Evolutionary conservation across 2,329 filamentous ascomycete genomes (phyloP).

Genomic region (Ceratocystiopsis sp.): DNA sequence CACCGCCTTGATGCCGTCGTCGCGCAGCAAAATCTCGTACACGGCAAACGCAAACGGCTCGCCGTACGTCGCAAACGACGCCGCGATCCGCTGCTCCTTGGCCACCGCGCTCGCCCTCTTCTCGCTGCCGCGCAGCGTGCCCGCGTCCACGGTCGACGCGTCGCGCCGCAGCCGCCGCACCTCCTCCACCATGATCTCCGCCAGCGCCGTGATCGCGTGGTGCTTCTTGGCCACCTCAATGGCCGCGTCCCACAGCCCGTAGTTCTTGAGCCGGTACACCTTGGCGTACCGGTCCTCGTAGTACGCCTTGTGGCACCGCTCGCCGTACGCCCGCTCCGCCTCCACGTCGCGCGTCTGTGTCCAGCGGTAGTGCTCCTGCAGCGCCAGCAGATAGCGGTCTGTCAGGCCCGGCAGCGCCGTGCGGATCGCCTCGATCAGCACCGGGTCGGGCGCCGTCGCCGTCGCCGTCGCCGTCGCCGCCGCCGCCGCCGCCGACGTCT

Average conservation of each 20-base stretch:
- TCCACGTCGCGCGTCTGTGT: constrained; percentile 26
- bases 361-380: constrained; percentile 37
- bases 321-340: constrained; percentile 23
- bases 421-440: constrained; percentile 27
- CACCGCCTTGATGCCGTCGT: constrained; percentile 47
- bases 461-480: constrained; percentile 7
- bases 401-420: constrained; percentile 32
- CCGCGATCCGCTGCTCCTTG: constrained; percentile 30
- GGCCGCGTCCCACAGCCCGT: constrained; percentile 39
- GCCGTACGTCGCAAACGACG: constrained; percentile 46
- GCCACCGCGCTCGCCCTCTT: constrained; percentile 26
- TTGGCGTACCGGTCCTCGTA: constrained; percentile 33
- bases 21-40: constrained; percentile 60
- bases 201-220: constrained; percentile 34
- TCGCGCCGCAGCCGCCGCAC: constrained; percentile 25
- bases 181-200: constrained; percentile 37
- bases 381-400: constrained; percentile 35
- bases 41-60: constrained; percentile 56
- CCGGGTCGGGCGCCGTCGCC: constrained; percentile 17
- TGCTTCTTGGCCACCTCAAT: constrained; percentile 43
- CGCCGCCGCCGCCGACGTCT: constrained; percentile 7
- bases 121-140: constrained; percentile 19
- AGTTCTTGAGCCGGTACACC: constrained; percentile 34
- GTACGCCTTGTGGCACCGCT: constrained; percentile 31
- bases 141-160: constrained; percentile 16